phyloP scores from a whole-genome alignment of 1,284 basidiomycete genomes.

The Cutaneotrichosporon curvatum region DNA sequence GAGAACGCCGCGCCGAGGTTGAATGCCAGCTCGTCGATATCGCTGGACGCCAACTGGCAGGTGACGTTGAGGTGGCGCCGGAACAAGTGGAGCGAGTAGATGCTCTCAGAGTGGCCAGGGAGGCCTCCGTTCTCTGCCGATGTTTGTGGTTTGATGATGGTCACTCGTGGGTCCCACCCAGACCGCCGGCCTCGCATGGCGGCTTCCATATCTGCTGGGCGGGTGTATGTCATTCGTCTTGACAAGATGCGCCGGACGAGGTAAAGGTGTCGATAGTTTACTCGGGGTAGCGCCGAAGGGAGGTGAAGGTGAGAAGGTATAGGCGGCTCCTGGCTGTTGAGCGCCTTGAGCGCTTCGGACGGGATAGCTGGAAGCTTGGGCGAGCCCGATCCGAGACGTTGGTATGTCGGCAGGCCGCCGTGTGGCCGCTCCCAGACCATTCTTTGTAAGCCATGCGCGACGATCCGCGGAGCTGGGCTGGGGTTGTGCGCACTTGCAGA shows the following conservation, averaged over 20 bases:
- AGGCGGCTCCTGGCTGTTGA: conserved; percentile 9
- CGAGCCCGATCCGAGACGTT: conserved; percentile 1
- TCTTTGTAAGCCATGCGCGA: conserved; percentile 4
- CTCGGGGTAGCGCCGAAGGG: conserved; percentile 30
- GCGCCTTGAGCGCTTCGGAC: not conserved
- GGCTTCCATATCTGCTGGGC: conserved; percentile 10
- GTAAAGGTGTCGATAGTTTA: conserved; percentile 44
- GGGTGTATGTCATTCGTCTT: conserved; percentile 25
- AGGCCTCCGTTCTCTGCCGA: conserved; percentile 40
- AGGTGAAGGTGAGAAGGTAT: conserved; percentile 33
- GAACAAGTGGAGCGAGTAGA: conserved; percentile 41
- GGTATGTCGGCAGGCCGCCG: conserved; percentile 14
- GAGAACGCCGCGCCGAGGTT: conserved; percentile 5
- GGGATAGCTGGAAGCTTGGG: not conserved
- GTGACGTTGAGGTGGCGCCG: conserved; percentile 32
- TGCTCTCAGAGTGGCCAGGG: conserved; percentile 40
- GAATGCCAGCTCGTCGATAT: conserved; percentile 7
- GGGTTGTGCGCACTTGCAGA: not conserved
- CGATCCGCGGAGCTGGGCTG: not conserved
- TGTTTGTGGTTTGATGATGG: conserved; percentile 17
- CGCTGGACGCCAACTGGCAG: not conserved
- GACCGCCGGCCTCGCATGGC: not conserved
- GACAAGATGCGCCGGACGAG: conserved; percentile 33
- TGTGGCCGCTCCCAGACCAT: conserved; percentile 13
- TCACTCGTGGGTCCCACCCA: conserved; percentile 13